phyloP scores from a whole-genome alignment of 108 stramenopile species.

The Cyclotella baltica region DNA sequence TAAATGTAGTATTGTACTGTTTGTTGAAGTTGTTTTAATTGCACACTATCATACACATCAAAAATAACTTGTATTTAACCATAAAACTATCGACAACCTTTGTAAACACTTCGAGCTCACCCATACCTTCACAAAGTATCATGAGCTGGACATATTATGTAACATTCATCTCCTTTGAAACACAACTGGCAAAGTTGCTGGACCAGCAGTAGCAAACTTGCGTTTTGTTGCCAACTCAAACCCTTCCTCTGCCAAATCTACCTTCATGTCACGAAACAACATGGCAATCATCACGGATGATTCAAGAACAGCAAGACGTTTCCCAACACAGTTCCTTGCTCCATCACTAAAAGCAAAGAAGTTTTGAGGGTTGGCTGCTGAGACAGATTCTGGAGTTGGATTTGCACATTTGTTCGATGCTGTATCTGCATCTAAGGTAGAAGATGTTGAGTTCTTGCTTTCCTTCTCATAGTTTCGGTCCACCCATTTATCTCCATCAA shows the following conservation, averaged over 20 bases:
- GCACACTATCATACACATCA: too few species aligned
- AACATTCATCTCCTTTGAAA: slow-evolving; percentile 48
- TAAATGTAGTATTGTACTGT: too few species aligned
- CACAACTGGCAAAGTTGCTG: slow-evolving; percentile 21
- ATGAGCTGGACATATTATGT: too few species aligned
- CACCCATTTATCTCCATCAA: slow-evolving; percentile 33
- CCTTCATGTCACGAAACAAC: slow-evolving; percentile 31
- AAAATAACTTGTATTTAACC: too few species aligned
- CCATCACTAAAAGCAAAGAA: slow-evolving; percentile 48
- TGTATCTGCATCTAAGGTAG: slow-evolving; percentile 16
- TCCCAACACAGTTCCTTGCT: slow-evolving; percentile 50
- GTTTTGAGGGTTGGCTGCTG: slow-evolving; percentile 40
- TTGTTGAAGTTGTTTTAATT: too few species aligned
- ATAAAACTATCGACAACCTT: too few species aligned
- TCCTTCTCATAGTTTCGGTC: slow-evolving; percentile 34
- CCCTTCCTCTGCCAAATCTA: slow-evolving; percentile 28
- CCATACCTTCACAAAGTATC: too few species aligned
- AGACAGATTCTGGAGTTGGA: slow-evolving; percentile 23
- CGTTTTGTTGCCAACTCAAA: slow-evolving; percentile 33
- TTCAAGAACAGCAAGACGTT: slow-evolving; percentile 39
- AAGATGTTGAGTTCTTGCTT: background rate
- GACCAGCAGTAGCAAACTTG: slow-evolving; percentile 26
- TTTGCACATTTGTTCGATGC: slow-evolving; percentile 6
- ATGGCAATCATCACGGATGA: slow-evolving; percentile 36
- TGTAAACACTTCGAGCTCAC: too few species aligned